Evolutionary conservation across 2,329 filamentous ascomycete genomes (phyloP), one percentile per base, ranked within the genome.

Genomic region (Cordyceps javanica): DNA sequence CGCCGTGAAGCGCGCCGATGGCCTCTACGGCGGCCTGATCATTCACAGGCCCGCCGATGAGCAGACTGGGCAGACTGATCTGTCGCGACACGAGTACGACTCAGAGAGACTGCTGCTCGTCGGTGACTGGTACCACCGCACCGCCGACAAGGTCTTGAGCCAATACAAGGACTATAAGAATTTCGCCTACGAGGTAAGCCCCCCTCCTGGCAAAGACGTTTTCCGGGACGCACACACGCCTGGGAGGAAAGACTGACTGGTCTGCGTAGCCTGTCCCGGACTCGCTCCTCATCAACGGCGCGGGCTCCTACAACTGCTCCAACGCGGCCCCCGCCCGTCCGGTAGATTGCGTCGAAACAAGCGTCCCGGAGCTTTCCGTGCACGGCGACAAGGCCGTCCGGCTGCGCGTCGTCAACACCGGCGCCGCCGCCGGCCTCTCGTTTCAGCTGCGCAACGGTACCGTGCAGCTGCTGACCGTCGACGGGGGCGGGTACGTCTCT

Each of bases 381-480:
- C 14, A 28, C 2, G 57, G 41, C 11, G 48, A 57, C 32, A 57
- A 57, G 36, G 57, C 57, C 5, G n/a, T 57, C 4, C 51, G 60
- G 14, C 30, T 61, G 26, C 60, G 60, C 6, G 32, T 61, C 16
- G 19, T 61, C 21, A 61, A 61, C 19, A 61, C 60, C 9, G 56
- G 60, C 14, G 58, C 60, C 5, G 55, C 61, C 10, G 45, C 61
- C 2, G 61, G 61, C n/a, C 58, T 53, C 11, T 62, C 61, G 5
- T 44, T 62, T 13, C 55, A 60, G 45, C 50, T 62, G 6, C 26
- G 19, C 10, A 55, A 59, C 19, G 61, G 55, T 10, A 51, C 44
- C 8, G 59, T 65, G 58, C 51, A 55, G 30, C 45, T 62, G 30
- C 60, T 65, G 14, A 57, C 60, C 5, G 60, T 65, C 16, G 63